Conservation (phyloP, 768 basidiomycete species). For the Boletus edulis region DNA sequence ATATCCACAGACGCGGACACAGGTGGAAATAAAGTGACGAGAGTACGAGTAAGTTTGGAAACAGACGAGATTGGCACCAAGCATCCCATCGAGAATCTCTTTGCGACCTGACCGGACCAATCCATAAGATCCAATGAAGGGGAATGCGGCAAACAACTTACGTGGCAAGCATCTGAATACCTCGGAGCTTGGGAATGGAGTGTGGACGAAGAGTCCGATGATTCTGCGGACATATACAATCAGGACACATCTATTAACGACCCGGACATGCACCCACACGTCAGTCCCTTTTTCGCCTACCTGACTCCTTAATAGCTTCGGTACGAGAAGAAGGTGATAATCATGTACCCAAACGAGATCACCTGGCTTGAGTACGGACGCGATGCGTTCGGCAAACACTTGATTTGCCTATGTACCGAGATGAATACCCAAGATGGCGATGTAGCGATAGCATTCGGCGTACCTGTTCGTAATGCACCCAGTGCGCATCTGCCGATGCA, state of each 20-base stretch:
- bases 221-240: slow-evolving; percentile 32
- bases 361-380: slow-evolving; percentile 77
- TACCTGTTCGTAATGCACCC: slow-evolving; percentile 39
- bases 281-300: slow-evolving; percentile 38
- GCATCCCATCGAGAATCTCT: slow-evolving; percentile 96
- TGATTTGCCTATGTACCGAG: slow-evolving; percentile 65
- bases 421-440: slow-evolving; percentile 1
- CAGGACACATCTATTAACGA: background rate
- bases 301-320: slow-evolving; percentile 74
- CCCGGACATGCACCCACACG: slow-evolving; percentile 13
- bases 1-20: slow-evolving; percentile 94
- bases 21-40: slow-evolving; percentile 92
- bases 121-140: slow-evolving; percentile 1
- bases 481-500: slow-evolving; percentile 80
- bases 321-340: slow-evolving; percentile 93
- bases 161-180: slow-evolving; percentile 93
- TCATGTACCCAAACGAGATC: slow-evolving; percentile 95
- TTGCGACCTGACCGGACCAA: slow-evolving; percentile 59
- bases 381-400: slow-evolving; percentile 73
- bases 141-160: slow-evolving; percentile 36
- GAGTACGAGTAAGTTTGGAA: slow-evolving; percentile 98
- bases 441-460: background rate
- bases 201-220: slow-evolving; percentile 94
- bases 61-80: slow-evolving; percentile 93
- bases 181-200: slow-evolving; percentile 95